phyloP scores from a whole-genome alignment of 352 stramenopile genomes.

The Phytophthora sojae region DNA sequence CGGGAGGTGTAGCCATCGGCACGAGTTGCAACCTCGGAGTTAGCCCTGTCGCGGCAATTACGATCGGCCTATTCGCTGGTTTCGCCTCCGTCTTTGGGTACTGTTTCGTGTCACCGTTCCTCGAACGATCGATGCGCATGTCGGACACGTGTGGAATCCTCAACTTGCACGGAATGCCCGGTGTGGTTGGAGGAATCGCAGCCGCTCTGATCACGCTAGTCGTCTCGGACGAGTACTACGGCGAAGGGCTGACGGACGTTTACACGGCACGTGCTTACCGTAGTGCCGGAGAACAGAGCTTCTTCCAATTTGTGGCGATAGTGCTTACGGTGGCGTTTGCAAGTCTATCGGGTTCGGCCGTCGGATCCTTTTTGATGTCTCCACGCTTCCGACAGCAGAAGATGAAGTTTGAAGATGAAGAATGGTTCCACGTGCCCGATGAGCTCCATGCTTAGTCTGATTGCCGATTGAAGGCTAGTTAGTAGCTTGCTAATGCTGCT shows the following conservation, averaged over 20 bases:
- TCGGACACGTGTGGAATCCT: slow-evolving; percentile 65
- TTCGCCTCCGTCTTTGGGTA: slow-evolving; percentile 55
- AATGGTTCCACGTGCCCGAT: slow-evolving; percentile 65
- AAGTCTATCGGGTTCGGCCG: slow-evolving; percentile 36
- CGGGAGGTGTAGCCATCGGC: slow-evolving; percentile 82
- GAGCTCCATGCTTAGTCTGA: not conserved
- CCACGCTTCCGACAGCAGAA: slow-evolving; percentile 57
- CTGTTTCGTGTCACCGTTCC: slow-evolving; percentile 41
- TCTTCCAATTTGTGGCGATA: slow-evolving; percentile 57
- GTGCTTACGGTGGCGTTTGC: slow-evolving; percentile 45
- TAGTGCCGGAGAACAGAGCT: slow-evolving; percentile 43
- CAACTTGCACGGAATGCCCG: slow-evolving; percentile 80
- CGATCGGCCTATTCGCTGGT: slow-evolving; percentile 53
- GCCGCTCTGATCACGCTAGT: slow-evolving; percentile 55
- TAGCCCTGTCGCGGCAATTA: slow-evolving; percentile 55
- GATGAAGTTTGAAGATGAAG: slow-evolving; percentile 62
- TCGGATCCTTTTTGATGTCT: slow-evolving; percentile 48
- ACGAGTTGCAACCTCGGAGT: slow-evolving; percentile 67
- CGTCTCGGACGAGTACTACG: slow-evolving; percentile 59
- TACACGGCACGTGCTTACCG: slow-evolving; percentile 52
- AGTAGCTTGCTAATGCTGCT: no score
- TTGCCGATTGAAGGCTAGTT: no score
- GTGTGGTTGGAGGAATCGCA: slow-evolving; percentile 66
- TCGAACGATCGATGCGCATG: slow-evolving; percentile 47
- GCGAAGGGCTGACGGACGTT: slow-evolving; percentile 41